These are phyloP conservation scores for Chrysanthemum lavandulifolium DNA, from an alignment of 129 eudicot genomes.

Conservation along the genomic window DNA sequence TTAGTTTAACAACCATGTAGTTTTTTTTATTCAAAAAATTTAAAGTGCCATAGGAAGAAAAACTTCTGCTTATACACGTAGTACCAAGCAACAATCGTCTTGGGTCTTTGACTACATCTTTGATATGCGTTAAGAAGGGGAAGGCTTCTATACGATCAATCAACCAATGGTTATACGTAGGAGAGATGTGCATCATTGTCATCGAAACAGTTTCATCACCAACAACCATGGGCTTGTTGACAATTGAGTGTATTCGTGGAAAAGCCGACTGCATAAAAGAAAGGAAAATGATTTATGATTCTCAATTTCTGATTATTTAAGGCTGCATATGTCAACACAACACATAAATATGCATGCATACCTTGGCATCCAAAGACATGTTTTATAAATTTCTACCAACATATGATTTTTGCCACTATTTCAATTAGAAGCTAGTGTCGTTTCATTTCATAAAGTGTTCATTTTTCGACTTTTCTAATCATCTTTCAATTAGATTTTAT, in stretches of 20 bases:
- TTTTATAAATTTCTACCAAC: no score
- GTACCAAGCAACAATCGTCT: not conserved
- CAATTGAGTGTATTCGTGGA: not conserved
- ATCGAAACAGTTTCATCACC: not conserved
- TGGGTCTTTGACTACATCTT: not conserved
- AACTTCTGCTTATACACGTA: not conserved
- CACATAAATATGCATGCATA: no score
- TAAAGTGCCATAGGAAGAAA: not conserved
- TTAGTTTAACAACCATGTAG: not conserved
- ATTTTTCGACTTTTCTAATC: no score
- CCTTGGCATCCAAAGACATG: no score
- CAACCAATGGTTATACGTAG: not conserved
- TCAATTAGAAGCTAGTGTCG: no score
- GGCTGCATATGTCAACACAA: no score
- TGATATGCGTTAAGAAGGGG: not conserved
- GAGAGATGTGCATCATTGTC: not conserved
- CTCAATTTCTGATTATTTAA: no score
- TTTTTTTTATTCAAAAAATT: not conserved
- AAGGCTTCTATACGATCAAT: conserved; percentile 3
- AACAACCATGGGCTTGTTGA: conserved; percentile 12
- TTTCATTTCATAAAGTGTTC: no score
- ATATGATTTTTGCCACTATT: no score
- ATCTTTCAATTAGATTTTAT: no score
- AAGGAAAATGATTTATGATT: no score
- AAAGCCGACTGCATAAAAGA: not conserved